Base-by-base conservation (phyloP, 192 early-diverging fungal genomes). In the Dissophora ornata region DNA sequence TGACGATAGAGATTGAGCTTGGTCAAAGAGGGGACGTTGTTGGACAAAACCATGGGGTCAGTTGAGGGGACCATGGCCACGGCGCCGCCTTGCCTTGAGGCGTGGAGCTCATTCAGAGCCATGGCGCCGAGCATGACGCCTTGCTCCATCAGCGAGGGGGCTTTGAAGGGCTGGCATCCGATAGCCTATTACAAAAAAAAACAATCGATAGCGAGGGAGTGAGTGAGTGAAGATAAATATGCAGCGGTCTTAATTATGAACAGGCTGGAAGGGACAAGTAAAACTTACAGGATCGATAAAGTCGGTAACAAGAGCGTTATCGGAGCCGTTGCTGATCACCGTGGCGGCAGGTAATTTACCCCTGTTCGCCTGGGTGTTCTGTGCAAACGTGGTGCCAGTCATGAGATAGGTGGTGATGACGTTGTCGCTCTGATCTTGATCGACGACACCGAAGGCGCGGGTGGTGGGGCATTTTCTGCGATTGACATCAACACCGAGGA, bases 361-460 rank as follows among this genome's bases (percentile, higher is more conserved):
- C 19, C 41, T 40, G 52, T 66, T 66, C 10, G 24, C 24, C 3
- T 9, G 19, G 2, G 63, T 66, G 19, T 16, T 34, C 42, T 66
- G 63, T 11, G 63, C 52, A 46, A 66, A 66, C 1, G 36, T 38
- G 36, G 3, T 41, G 29, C 29, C 29, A 4, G 12, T 18, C 30
- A 54, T 28, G 3, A 66, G 41, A 32, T 66, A 66, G 19, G 63
- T 66, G 40, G 63, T 66, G 42, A 66, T 26, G 38, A 66, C 63
- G 24, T 66, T 66, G 11, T 66, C 63, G 21, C 63, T 66, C 42
- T 66, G 63, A 22, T 66, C 63, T 38, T 66, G 63, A 34, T 66
- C 63, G 16, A 66, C 33, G 36, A 66, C 54, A 33, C 63, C 63
- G 25, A 55, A 66, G 25, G 21, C 18, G 18, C 63, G 52, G 19